Evolutionary conservation across 2,329 filamentous ascomycete species (phyloP).

Genomic region (Stemphylium vesicarium): DNA sequence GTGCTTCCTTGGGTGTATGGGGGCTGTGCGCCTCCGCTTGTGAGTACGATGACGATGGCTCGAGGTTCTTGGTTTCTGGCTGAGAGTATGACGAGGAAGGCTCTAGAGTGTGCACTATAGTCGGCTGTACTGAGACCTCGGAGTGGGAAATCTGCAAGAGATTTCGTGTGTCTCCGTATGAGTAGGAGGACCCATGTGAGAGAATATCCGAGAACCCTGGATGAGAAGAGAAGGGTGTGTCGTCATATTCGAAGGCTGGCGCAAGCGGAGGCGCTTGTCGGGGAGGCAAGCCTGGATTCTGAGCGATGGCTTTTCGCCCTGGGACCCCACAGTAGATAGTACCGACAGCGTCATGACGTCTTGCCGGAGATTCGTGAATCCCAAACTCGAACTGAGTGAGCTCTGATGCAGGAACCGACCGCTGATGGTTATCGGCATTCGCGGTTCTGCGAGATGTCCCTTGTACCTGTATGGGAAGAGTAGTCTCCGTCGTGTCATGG

Average conservation of each 20-base stretch:
- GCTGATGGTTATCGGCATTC: neutral
- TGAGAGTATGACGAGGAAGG: constrained; percentile 36
- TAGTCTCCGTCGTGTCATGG: constrained; percentile 8
- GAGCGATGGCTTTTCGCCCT: constrained; percentile 15
- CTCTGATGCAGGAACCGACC: constrained; percentile 11
- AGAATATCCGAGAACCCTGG: constrained; percentile 31
- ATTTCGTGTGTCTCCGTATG: constrained; percentile 46
- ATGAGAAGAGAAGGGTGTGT: constrained; percentile 11
- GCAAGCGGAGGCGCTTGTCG: constrained; percentile 31
- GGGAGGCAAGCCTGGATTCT: constrained; percentile 32
- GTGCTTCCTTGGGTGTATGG: constrained; percentile 32
- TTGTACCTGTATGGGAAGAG: neutral
- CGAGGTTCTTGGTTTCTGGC: constrained; percentile 11
- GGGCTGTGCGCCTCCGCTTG: constrained; percentile 22
- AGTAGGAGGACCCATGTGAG: constrained; percentile 37
- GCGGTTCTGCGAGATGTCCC: neutral
- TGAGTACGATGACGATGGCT: constrained; percentile 40
- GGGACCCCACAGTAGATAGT: neutral
- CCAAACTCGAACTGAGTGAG: constrained; percentile 38
- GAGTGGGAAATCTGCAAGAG: constrained; percentile 35
- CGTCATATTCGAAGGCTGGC: constrained; percentile 34
- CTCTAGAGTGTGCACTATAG: constrained; percentile 12
- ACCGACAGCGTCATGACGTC: too few relatives aligned
- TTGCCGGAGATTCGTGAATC: constrained; percentile 3
- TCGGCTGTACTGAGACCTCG: neutral